phyloP scores from a whole-genome alignment of 352 stramenopile genomes.

The Pythium rhizo-oryzae region DNA sequence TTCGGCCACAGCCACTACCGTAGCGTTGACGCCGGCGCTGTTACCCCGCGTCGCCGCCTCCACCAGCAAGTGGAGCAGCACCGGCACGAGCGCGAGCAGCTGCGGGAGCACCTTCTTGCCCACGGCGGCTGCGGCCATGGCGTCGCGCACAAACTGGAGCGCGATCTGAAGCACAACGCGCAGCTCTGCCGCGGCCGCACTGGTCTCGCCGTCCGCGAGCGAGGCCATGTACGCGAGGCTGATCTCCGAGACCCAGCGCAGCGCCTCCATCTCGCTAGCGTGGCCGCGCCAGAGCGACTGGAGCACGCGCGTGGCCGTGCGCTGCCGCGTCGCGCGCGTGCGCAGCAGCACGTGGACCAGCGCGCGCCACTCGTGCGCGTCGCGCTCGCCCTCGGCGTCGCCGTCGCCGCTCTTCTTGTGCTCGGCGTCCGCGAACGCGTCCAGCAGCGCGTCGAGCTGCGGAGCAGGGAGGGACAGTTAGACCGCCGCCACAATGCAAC shows the following conservation, averaged over 20 bases:
- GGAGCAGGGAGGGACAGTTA: no score
- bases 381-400: slow-evolving; percentile 25
- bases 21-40: background rate
- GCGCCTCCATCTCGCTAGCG: slow-evolving; percentile 66
- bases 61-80: slow-evolving; percentile 49
- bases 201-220: slow-evolving; percentile 27
- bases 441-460: slow-evolving; percentile 64
- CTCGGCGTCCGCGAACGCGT: slow-evolving; percentile 49
- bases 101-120: slow-evolving; percentile 52
- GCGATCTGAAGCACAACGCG: slow-evolving; percentile 53
- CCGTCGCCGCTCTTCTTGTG: slow-evolving; percentile 34
- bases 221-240: slow-evolving; percentile 62
- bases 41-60: slow-evolving; percentile 25
- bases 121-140: slow-evolving; percentile 37
- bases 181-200: slow-evolving; percentile 47
- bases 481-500: no score
- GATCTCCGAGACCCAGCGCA: slow-evolving; percentile 81
- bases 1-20: no score
- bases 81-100: slow-evolving; percentile 61
- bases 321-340: slow-evolving; percentile 51
- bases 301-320: slow-evolving; percentile 57
- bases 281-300: slow-evolving; percentile 52
- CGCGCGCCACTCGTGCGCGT: slow-evolving; percentile 52
- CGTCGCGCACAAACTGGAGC: slow-evolving; percentile 55
- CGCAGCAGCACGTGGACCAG: slow-evolving; percentile 66